Conservation (phyloP, 805 yeast species). For the Wickerhamiella kurtzmanii region DNA sequence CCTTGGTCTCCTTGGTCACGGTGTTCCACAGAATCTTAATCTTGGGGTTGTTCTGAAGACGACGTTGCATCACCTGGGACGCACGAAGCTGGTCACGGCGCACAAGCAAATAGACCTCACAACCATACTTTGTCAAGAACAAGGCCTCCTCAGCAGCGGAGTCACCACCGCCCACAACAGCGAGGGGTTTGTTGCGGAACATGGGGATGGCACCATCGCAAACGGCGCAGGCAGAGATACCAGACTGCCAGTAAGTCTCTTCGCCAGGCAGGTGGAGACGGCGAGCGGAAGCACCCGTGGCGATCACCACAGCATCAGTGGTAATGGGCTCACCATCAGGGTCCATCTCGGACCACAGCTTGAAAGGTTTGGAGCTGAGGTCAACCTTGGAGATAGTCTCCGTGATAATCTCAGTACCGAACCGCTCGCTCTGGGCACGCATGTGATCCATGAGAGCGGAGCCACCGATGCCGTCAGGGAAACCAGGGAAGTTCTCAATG, state of each 20-base stretch:
- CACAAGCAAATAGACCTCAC: conserved; percentile 84
- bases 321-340: conserved; percentile 81
- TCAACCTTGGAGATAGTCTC: conserved; percentile 93
- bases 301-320: conserved; percentile 81
- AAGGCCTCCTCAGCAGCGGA: conserved; percentile 99
- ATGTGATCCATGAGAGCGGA: conserved; percentile 81
- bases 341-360: conserved; percentile 90
- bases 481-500: conserved; percentile 97
- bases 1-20: conserved; percentile 76
- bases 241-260: conserved; percentile 97
- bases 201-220: conserved; percentile 99
- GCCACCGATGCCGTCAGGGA: conserved; percentile 87
- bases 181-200: conserved; percentile 94
- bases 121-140: conserved; percentile 92
- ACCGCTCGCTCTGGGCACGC: conserved; percentile 75
- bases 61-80: conserved; percentile 90
- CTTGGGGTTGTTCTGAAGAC: conserved; percentile 73
- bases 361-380: conserved; percentile 77
- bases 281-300: conserved; percentile 98
- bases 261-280: conserved; percentile 92
- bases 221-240: conserved; percentile 98
- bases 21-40: conserved; percentile 83
- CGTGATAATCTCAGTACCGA: conserved; percentile 89
- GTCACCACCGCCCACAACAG: conserved; percentile 98
- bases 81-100: conserved; percentile 94